Percentiles rank a stretch among this genome's conserved stretches.
These are phyloP conservation scores for Apophysomyces trapeziformis DNA, from an alignment of 371 early-diverging fungal genomes.

Conservation along the genomic window DNA sequence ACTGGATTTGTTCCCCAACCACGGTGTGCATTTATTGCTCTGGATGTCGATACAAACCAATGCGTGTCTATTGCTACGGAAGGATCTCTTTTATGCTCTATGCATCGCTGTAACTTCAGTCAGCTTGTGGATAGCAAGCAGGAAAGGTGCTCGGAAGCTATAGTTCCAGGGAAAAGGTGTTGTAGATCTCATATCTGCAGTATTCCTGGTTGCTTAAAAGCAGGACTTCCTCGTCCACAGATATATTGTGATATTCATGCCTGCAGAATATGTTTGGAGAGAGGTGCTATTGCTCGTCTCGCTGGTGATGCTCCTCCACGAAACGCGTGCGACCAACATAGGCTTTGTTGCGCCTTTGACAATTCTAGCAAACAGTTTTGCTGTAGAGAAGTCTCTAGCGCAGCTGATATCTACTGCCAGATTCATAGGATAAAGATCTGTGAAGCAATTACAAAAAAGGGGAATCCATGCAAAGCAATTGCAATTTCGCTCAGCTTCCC, in stretches of 20 bases:
- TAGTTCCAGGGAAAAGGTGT: not conserved
- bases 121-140: not conserved
- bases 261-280: not conserved
- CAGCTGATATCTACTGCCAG: not conserved
- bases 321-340: not conserved
- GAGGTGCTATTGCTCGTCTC: not conserved
- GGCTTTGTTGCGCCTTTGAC: not conserved
- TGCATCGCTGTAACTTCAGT: not conserved
- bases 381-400: not conserved
- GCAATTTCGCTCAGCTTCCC: not conserved
- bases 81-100: not conserved
- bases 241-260: not conserved
- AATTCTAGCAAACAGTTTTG: not conserved
- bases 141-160: not conserved
- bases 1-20: conserved; percentile 4
- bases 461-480: not conserved
- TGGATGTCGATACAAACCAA: not conserved
- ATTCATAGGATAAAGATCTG: not conserved
- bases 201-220: not conserved
- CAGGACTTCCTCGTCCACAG: conserved; percentile 1
- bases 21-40: not conserved
- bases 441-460: not conserved
- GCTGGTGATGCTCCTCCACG: not conserved
- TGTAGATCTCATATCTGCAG: not conserved
- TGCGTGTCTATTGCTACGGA: not conserved